Evolutionary conservation across 2,329 filamentous ascomycete species (phyloP), one percentile per base, ranked within the genome.

Genomic region (Tetracladium maxilliforme): DNA sequence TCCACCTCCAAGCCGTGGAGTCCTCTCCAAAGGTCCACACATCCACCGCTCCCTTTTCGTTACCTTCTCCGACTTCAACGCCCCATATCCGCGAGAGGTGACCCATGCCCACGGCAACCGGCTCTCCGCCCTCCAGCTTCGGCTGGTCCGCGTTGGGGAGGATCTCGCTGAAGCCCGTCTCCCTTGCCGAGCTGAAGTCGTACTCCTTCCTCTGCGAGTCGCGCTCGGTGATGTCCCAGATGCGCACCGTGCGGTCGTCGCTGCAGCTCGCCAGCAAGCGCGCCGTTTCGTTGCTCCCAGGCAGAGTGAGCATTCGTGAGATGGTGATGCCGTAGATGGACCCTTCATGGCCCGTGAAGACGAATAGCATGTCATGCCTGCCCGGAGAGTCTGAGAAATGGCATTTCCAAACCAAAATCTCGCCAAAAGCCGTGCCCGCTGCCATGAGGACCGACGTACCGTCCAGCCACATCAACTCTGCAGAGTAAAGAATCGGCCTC

Each of bases 301-400:
- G 33, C 13, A 51, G 35, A 6, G 33, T 32, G 12, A 75, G 47
- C 35, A 53, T 43, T 2, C 64, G 54, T 0, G 83, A 92, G 18
- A 95, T 77, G 16, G 72, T 64, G 3, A 98, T 79, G 2, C 83
- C 86, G 37, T 94, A 98, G 15, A 98, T 77, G 1, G 87, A 94
- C 0, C 90, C 90, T 41, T 94, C 84, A 41, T 98, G 90, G 1
- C 71, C 72, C 1, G 58, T 56, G 24, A 77, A 60, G 14, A 68
- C 57, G 29, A 54, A 61, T 4, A 70, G 48, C 12, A 68, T 48
- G 35, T 64, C 52, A 19, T 50, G 51, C 11, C 29, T 30, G 16
- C 31, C 26, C 10, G 33, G 23, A 10, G 20, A 14, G 16, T 29
- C 15, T 3, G 36, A 33, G n/a, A 62, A 37, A 23, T 54, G 51